Base-by-base conservation (phyloP, 2,329 filamentous ascomycete genomes). In the Monilinia laxa region DNA sequence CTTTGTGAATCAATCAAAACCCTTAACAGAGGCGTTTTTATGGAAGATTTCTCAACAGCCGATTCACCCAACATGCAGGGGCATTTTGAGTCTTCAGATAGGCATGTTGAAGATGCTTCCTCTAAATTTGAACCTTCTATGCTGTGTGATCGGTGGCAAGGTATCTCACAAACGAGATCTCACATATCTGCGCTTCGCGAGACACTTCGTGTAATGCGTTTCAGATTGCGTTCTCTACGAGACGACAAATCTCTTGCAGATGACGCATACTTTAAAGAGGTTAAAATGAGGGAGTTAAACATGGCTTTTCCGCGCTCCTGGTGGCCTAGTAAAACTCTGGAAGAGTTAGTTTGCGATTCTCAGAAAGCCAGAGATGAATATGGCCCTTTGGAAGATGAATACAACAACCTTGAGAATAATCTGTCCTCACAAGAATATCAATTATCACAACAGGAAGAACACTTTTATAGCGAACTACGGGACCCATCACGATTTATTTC, bases 351-450 rank as follows among this genome's bases (percentile, higher is more conserved):
- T 16, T 12, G 3, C 45, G 45, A 60, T 3, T 49, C 56, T 6
- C 64, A 70, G 42, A n/a, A 25, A 31, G 56, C 62, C 16, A 66
- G 71, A n/a, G 65, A 72, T 53, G 59, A 70, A 18, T 72, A 71
- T 42, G 71, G 72, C 2, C 69, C 68, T 6, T 23, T 74, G 2
- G 70, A 71, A 55, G 68, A 73, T 45, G 70, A 73, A 28, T 70
- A 70, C 12, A 72, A 65, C 14, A 18, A 52, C 2, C 60, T 73
- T 20, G 72, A 74, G 66, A 64, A 70, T 52, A 23, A 62, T 16
- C 55, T 74, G 0, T 57, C 62, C 0, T 38, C 16, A 2, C 31
- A 71, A 23, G 71, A 74, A 40, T 67, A 62, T 10, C 28, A 66
- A 23, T 53, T 70, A 1, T 31, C 55, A 9, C 40, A 57, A 31